phyloP scores from a whole-genome alignment of 805 yeast species.

The Maudiozyma turicensis region DNA sequence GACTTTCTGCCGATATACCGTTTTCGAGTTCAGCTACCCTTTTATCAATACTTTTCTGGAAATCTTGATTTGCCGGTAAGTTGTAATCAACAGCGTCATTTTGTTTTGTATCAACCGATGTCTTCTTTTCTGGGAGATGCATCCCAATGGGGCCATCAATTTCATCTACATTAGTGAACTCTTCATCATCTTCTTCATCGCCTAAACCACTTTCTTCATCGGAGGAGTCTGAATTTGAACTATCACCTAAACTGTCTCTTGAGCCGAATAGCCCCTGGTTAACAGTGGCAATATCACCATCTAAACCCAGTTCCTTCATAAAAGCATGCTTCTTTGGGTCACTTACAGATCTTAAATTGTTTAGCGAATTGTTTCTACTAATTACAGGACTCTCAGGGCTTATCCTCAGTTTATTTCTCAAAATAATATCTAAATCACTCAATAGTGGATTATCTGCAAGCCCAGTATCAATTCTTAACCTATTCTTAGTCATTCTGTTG shows the following conservation, averaged over 20 bases:
- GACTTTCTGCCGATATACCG: constrained; percentile 18
- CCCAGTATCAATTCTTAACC: not conserved
- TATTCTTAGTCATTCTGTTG: not conserved
- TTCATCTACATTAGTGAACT: constrained; percentile 30
- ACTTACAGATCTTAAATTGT: not conserved
- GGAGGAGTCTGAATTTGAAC: not conserved
- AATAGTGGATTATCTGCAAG: constrained; percentile 8
- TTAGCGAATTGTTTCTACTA: not conserved
- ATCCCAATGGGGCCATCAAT: constrained; percentile 26
- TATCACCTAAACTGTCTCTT: constrained; percentile 7
- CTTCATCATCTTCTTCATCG: constrained; percentile 21
- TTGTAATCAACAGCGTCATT: constrained; percentile 20
- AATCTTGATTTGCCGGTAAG: constrained; percentile 30
- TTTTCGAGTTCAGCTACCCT: constrained; percentile 27
- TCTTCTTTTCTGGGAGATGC: constrained; percentile 4
- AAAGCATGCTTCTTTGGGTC: constrained; percentile 1
- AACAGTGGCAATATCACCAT: constrained; percentile 9
- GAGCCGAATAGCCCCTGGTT: constrained; percentile 1
- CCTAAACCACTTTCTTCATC: constrained; percentile 4
- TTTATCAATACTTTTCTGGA: constrained; percentile 27
- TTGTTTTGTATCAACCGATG: not conserved
- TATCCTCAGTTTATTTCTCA: constrained; percentile 17
- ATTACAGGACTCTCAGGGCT: constrained; percentile 11
- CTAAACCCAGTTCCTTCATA: constrained; percentile 10
- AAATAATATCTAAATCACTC: constrained; percentile 18